Evolutionary conservation across 2,329 filamentous ascomycete species (phyloP).

Genomic region (Colletotrichum tamarilloi): DNA sequence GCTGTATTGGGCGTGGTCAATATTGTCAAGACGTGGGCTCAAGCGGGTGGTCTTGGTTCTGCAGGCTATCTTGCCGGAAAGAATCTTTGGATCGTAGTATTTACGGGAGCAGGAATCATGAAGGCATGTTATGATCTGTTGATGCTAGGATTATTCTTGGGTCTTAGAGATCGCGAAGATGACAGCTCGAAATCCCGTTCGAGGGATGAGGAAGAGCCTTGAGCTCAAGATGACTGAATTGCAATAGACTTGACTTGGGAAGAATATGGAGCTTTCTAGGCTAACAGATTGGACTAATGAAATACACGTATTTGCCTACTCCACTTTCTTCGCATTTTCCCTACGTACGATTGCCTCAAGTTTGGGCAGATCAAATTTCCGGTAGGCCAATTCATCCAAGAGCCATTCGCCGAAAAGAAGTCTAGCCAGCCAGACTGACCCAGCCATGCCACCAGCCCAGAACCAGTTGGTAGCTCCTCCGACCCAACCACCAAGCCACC

Average conservation of each 20-base stretch:
- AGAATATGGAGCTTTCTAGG: too few relatives aligned
- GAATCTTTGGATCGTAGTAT: constrained; percentile 69
- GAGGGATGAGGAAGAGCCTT: constrained; percentile 21
- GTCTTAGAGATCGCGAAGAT: constrained; percentile 42
- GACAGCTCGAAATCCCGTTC: constrained; percentile 32
- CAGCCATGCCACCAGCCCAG: constrained; percentile 48
- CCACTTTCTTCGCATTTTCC: constrained; percentile 17
- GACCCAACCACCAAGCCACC: constrained; percentile 46
- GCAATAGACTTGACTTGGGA: neutral
- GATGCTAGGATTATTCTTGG: constrained; percentile 61
- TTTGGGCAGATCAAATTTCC: constrained; percentile 53
- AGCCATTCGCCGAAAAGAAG: constrained; percentile 43
- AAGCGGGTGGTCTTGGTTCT: constrained; percentile 70
- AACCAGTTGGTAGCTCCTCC: constrained; percentile 48
- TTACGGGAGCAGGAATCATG: constrained; percentile 70
- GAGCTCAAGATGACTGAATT: neutral
- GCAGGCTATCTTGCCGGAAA: constrained; percentile 71
- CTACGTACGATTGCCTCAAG: constrained; percentile 31
- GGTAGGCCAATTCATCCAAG: constrained; percentile 43
- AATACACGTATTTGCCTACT: neutral
- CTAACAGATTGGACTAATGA: neutral
- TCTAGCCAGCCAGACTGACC: constrained; percentile 43
- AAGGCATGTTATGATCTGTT: constrained; percentile 72
- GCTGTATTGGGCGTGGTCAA: constrained; percentile 79
- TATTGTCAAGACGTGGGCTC: constrained; percentile 73